phyloP scores from a whole-genome alignment of 2,329 filamentous ascomycete species.

The Periconia sp. region DNA sequence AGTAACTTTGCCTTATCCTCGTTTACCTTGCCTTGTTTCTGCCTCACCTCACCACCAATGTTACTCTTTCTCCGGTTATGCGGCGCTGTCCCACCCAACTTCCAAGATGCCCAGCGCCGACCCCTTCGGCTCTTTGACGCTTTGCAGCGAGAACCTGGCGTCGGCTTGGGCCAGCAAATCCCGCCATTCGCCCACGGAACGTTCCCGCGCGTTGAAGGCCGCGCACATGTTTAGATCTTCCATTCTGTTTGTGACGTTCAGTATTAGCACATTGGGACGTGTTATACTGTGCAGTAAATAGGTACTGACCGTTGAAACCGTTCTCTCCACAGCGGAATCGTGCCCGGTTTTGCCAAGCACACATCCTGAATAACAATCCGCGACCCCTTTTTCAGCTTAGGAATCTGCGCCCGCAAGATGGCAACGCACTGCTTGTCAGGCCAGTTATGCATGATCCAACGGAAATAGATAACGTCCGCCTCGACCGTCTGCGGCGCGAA shows the following conservation, averaged over 20 bases:
- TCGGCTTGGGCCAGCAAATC: constrained; percentile 12
- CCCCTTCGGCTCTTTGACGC: constrained; percentile 10
- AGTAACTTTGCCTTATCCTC: too few species aligned
- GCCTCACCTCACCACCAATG: too few species aligned
- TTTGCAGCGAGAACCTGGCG: constrained; percentile 6
- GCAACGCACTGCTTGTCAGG: constrained; percentile 36
- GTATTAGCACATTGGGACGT: too few species aligned
- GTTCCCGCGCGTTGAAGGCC: constrained; percentile 15
- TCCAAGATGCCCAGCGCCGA: constrained; percentile 13
- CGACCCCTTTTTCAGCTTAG: constrained; percentile 24
- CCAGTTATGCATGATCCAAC: constrained; percentile 41
- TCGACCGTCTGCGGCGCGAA: constrained; percentile 1
- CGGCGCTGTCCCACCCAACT: constrained; percentile 13
- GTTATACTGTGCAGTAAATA: too few species aligned
- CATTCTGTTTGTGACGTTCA: too few species aligned
- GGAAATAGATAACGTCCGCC: constrained; percentile 6
- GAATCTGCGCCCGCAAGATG: constrained; percentile 34
- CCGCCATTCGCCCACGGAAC: constrained; percentile 12
- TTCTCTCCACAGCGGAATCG: constrained; percentile 6
- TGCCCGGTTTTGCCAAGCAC: constrained; percentile 7
- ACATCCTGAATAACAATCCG: constrained; percentile 15
- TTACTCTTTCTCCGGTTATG: too few species aligned
- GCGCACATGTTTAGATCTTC: constrained; percentile 17
- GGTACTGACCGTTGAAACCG: too few species aligned
- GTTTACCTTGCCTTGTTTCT: too few species aligned